phyloP scores from a whole-genome alignment of 1,284 basidiomycete species.

The Exsudoporus floridanus region DNA sequence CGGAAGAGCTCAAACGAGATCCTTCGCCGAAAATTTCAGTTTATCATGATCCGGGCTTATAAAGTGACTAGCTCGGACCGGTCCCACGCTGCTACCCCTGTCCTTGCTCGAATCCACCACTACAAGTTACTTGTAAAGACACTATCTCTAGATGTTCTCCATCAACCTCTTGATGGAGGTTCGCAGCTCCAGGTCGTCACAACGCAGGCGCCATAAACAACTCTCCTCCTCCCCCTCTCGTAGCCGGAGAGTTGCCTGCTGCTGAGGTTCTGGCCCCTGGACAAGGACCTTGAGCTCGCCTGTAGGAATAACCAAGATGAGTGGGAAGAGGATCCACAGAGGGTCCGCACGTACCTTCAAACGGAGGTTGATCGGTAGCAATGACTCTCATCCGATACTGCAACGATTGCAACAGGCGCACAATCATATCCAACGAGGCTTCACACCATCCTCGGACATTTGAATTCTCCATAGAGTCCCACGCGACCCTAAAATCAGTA shows the following conservation, averaged over 20 bases:
- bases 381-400: conserved; percentile 50
- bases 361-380: conserved; percentile 53
- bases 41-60: background rate
- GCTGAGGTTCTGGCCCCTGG: conserved; percentile 21
- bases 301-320: conserved; percentile 30
- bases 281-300: conserved; percentile 66
- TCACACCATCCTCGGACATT: conserved; percentile 67
- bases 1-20: conserved; percentile 28
- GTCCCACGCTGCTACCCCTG: background rate
- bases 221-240: conserved; percentile 66
- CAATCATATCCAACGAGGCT: conserved; percentile 48
- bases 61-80: no score
- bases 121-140: no score
- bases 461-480: conserved; percentile 50
- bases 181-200: conserved; percentile 44
- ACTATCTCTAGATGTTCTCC: conserved; percentile 24
- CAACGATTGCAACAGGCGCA: conserved; percentile 51
- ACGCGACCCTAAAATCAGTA: conserved; percentile 51
- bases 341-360: conserved; percentile 47
- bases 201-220: conserved; percentile 70
- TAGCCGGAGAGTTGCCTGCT: conserved; percentile 50
- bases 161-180: conserved; percentile 41
- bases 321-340: background rate
- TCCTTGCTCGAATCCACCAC: background rate
- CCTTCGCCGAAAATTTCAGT: conserved; percentile 22